Evolutionary conservation across 257 asterid species (phyloP).

Genomic region (Penstemon eatonii): DNA sequence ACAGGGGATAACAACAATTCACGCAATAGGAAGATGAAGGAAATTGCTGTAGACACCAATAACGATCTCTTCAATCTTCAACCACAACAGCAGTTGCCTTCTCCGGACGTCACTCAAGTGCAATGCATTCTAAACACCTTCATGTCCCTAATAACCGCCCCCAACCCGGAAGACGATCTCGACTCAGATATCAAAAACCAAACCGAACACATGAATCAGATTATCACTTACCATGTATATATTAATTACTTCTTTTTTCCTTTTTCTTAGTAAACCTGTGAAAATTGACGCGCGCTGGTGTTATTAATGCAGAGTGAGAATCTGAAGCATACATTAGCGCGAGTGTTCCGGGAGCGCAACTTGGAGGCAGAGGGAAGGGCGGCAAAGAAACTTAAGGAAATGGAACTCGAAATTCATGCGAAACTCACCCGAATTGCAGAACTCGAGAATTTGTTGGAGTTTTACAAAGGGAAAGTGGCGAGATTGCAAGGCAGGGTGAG

Average conservation of each 20-base stretch:
- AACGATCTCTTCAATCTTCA: conserved; percentile 9
- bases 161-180: not conserved
- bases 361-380: conserved; percentile 25
- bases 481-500: conserved; percentile 12
- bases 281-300: not conserved
- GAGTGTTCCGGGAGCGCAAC: not conserved
- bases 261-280: not conserved
- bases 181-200: not conserved
- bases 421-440: not conserved
- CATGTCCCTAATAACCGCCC: conserved; percentile 27
- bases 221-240: conserved; percentile 32
- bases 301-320: conserved; percentile 33
- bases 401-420: not conserved
- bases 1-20: not conserved
- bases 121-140: conserved; percentile 24
- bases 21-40: conserved; percentile 45
- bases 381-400: conserved; percentile 30
- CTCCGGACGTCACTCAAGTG: not conserved
- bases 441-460: conserved; percentile 13
- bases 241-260: not conserved
- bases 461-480: conserved; percentile 24
- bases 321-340: conserved; percentile 26
- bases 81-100: not conserved
- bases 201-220: conserved; percentile 22
- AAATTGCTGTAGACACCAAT: conserved; percentile 13